A percentile compares a stretch with the other conserved stretches of the same genome.
These are phyloP conservation scores for Coemansia sp. DNA, from an alignment of 192 early-diverging fungal genomes.

Conservation along the genomic window DNA sequence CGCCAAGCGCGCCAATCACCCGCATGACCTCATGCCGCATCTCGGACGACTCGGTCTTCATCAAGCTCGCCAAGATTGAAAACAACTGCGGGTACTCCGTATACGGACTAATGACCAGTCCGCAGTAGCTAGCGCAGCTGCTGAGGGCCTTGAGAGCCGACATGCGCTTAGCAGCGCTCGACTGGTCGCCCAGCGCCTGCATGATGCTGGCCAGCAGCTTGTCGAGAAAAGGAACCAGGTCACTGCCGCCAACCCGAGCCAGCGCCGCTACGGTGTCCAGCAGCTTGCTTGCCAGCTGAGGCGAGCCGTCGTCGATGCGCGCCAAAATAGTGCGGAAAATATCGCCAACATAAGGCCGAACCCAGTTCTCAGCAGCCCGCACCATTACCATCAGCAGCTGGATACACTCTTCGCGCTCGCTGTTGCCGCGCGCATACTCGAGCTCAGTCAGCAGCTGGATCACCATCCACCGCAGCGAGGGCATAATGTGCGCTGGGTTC, in stretches of 20 bases:
- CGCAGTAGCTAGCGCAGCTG: slow-evolving; percentile 79
- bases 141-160: slow-evolving; percentile 84
- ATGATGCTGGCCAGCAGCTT: slow-evolving; percentile 81
- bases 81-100: slow-evolving; percentile 82
- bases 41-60: slow-evolving; percentile 74
- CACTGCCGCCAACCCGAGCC: slow-evolving; percentile 76
- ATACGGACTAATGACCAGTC: slow-evolving; percentile 87
- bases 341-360: slow-evolving; percentile 86
- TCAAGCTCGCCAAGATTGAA: slow-evolving; percentile 67
- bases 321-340: slow-evolving; percentile 82
- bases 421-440: slow-evolving; percentile 72
- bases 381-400: slow-evolving; percentile 74
- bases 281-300: slow-evolving; percentile 56
- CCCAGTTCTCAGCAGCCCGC: slow-evolving; percentile 68
- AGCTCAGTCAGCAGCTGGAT: slow-evolving; percentile 87
- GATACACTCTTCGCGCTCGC: slow-evolving; percentile 32
- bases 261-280: slow-evolving; percentile 68
- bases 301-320: slow-evolving; percentile 70
- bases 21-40: slow-evolving; percentile 84
- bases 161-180: slow-evolving; percentile 74
- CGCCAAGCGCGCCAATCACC: slow-evolving; percentile 89
- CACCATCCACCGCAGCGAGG: slow-evolving; percentile 77
- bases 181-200: slow-evolving; percentile 84
- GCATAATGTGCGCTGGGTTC: slow-evolving; percentile 92
- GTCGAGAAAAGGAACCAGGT: slow-evolving; percentile 74